phyloP scores from a whole-genome alignment of 2,329 filamentous ascomycete genomes.

The Dichotomopilus funicola region DNA sequence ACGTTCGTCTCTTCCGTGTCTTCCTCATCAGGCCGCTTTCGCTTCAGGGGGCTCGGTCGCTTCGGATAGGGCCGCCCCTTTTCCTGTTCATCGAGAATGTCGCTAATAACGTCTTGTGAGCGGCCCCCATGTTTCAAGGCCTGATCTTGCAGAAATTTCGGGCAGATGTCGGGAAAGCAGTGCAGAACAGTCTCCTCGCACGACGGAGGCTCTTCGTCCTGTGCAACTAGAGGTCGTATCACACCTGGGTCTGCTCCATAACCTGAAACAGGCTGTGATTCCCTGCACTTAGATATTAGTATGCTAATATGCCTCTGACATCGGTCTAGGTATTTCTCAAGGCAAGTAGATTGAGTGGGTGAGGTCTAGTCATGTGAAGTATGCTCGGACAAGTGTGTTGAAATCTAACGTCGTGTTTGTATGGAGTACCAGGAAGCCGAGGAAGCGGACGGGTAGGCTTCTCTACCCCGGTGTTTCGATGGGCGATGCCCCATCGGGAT shows the following conservation, averaged over 20 bases:
- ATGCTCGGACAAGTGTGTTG: no score
- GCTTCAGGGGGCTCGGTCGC: conserved; percentile 30
- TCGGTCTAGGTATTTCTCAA: not conserved
- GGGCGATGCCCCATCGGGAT: no score
- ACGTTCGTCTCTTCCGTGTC: conserved; percentile 13
- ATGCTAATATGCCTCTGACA: not conserved
- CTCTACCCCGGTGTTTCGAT: no score
- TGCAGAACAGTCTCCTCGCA: conserved; percentile 28
- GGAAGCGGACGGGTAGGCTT: no score
- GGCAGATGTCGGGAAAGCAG: conserved; percentile 43
- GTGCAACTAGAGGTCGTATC: not conserved
- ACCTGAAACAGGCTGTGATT: not conserved
- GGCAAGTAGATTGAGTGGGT: no score
- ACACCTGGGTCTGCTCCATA: not conserved
- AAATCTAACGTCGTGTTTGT: no score
- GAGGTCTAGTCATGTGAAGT: no score
- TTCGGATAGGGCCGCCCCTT: conserved; percentile 34
- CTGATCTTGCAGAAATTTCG: conserved; percentile 30
- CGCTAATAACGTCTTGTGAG: conserved; percentile 29
- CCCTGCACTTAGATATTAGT: not conserved
- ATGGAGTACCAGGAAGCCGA: no score
- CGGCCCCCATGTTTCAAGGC: conserved; percentile 26
- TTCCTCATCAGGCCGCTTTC: conserved; percentile 30
- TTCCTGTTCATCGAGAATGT: conserved; percentile 37
- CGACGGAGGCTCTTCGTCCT: conserved; percentile 7